Evolutionary conservation across 2,329 filamentous ascomycete species (phyloP), one percentile per base, ranked within the genome.

Genomic region (Aspergillus ochraceus): DNA sequence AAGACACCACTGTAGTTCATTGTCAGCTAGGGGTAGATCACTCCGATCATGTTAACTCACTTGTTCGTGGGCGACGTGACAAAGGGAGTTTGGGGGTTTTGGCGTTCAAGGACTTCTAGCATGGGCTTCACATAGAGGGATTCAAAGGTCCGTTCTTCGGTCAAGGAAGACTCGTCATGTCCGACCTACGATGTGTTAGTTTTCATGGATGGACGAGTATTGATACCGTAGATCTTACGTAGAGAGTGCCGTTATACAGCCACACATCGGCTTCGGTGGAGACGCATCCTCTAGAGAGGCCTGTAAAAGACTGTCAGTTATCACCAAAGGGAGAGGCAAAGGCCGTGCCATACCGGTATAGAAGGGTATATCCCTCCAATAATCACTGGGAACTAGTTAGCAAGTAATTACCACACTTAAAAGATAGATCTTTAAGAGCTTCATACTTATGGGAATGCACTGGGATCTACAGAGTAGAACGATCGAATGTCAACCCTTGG

Each of bases 241-340:
- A 81, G 17, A 88, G 76, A 9, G 80, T 84, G 39, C 73, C 80
- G 57, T 86, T 82, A 55, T 82, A 79, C 42, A 87, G 72, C 83
- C 84, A 87, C 26, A 87, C 84, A 71, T 88, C 85, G 2, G 84
- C 85, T 74, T 88, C 86, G 2, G 84, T 81, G 3, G 80, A 81
- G 4, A 83, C 79, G 47, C 84, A 84, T 5, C 87, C 86, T 51
- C 83, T 79, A 5, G 82, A 81, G 32, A 89, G 72, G 12, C 83
- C 86, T 75, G 22, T 11, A 51, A 19, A 17, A 14, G 22, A 30
- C 9, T 14, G 20, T 56, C 22, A 29, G 19, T 10, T 52, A 17
- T 20, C 19, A 12, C 19, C 17, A n/a, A 26, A 17, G 47, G 19
- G 32, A 50, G 4, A 55, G 17, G 6, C 17, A 17, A 84, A 67